phyloP scores from a whole-genome alignment of 2,329 filamentous ascomycete genomes.

The Eurotiales sp. region DNA sequence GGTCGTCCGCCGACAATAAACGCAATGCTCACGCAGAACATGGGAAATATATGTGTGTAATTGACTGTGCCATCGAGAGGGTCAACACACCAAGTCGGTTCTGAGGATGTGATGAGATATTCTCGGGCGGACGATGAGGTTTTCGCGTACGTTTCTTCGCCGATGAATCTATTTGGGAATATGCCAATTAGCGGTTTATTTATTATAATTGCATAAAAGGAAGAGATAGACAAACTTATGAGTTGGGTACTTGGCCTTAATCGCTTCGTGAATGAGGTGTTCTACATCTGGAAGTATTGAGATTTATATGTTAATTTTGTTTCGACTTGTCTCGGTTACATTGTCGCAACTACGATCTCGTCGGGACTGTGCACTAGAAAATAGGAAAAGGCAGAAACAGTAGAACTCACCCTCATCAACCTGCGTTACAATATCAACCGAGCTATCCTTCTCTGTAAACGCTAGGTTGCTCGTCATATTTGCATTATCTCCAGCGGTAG shows the following conservation, averaged over 20 bases:
- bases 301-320: not conserved
- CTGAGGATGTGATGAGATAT: constrained; percentile 50
- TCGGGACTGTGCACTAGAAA: too few relatives aligned
- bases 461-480: constrained; percentile 29
- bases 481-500: not conserved
- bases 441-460: constrained; percentile 66
- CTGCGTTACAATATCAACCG: constrained; percentile 74
- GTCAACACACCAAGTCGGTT: constrained; percentile 72
- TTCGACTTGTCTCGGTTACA: not conserved
- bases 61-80: constrained; percentile 77
- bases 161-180: constrained; percentile 67
- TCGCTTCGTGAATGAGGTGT: constrained; percentile 61
- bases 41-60: constrained; percentile 74
- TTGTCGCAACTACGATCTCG: not conserved
- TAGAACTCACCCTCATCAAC: constrained; percentile 62
- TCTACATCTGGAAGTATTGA: constrained; percentile 60
- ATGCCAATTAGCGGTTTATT: too few relatives aligned
- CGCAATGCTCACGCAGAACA: constrained; percentile 76
- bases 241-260: constrained; percentile 58
- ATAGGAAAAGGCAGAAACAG: too few relatives aligned
- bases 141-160: constrained; percentile 72
- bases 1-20: constrained; percentile 60
- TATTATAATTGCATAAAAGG: too few relatives aligned
- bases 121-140: constrained; percentile 55
- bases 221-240: constrained; percentile 67